Evolutionary conservation across 768 basidiomycete genomes (phyloP).

Genomic region (Mycena amicta): DNA sequence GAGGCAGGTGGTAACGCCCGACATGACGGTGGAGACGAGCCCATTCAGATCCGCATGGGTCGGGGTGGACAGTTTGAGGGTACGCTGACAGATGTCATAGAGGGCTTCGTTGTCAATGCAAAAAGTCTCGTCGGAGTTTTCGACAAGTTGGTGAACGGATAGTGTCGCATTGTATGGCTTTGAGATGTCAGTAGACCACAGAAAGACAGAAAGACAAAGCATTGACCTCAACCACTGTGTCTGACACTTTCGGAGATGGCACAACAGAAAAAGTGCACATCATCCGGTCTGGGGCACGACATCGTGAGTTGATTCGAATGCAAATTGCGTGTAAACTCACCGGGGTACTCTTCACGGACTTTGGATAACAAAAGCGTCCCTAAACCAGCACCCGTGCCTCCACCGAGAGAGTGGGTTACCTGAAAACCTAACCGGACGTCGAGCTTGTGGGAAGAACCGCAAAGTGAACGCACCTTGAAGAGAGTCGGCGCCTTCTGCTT

Average conservation of each 20-base stretch:
- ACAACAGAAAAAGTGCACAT: constrained; percentile 99
- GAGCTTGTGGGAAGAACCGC: constrained; percentile 8
- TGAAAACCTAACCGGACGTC: constrained; percentile 75
- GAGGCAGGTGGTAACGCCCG: constrained; percentile 95
- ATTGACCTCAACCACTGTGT: constrained; percentile 93
- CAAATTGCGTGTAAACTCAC: too few species aligned
- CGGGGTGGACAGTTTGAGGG: constrained; percentile 92
- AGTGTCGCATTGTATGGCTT: constrained; percentile 98
- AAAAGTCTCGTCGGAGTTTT: constrained; percentile 99
- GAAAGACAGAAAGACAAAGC: not conserved
- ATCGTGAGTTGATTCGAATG: too few species aligned
- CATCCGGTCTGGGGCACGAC: too few species aligned
- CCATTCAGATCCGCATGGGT: constrained; percentile 98
- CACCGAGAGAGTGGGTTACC: constrained; percentile 97
- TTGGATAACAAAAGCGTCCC: constrained; percentile 98
- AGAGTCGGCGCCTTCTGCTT: constrained; percentile 96
- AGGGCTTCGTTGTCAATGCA: constrained; percentile 99
- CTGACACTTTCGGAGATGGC: constrained; percentile 97
- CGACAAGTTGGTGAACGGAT: constrained; percentile 97
- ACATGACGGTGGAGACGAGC: constrained; percentile 98
- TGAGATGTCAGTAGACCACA: not conserved
- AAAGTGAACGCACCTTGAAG: constrained; percentile 71
- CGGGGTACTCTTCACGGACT: constrained; percentile 98
- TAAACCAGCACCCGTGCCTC: constrained; percentile 99
- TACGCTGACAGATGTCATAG: constrained; percentile 98